Base-by-base conservation (phyloP, 306 rosid genomes). In the Gastrolobium bilobum region DNA sequence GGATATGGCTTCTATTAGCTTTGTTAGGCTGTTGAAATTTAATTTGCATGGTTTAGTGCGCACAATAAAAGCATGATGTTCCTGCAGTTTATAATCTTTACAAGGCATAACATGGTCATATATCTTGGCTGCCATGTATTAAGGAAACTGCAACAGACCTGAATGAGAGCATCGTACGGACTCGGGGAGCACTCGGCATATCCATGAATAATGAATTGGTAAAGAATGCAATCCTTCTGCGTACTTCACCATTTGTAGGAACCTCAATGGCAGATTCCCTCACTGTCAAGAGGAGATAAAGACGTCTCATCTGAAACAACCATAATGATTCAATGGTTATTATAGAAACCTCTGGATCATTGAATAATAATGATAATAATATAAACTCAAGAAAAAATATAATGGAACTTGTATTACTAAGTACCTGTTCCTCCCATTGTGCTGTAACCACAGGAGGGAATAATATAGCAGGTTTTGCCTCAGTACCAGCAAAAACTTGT, bases 191-290 rank as follows among this genome's bases (percentile, higher is more conserved):
- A 40, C 88, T 89, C 30, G 99, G 98, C 97, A 95, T 95, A 26
- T 95, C 94, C 99, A 95, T 93, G 87, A 93, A 95, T 85, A 95
- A 75, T 42, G 99, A 95, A 88, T 95, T 95, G 67, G 97, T 71
- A 68, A 95, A 95, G 83, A 95, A 95, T 58, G 94, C 67, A 85
- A 95, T 89, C 90, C 99, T 91, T 87, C 98, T 87, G 38, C 96
- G 93, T 60, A 96, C 99, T 90, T 95, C 99, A 64, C 91, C 90
- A 74, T 95, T 95, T 43, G 87, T 88, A 64, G 99, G 98, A 48
- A 95, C 96, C 11, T 95, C 98, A 63, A 77, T 58, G 71, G 96
- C 96, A 40, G 98, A 95, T 84, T 95, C 99, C 78, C 72, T 95
- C 81, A 90, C 97, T 1, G 99, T 91, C 82, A 95, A 82, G 76